phyloP scores from a whole-genome alignment of 2,329 filamentous ascomycete species.

The Ciborinia camelliae region DNA sequence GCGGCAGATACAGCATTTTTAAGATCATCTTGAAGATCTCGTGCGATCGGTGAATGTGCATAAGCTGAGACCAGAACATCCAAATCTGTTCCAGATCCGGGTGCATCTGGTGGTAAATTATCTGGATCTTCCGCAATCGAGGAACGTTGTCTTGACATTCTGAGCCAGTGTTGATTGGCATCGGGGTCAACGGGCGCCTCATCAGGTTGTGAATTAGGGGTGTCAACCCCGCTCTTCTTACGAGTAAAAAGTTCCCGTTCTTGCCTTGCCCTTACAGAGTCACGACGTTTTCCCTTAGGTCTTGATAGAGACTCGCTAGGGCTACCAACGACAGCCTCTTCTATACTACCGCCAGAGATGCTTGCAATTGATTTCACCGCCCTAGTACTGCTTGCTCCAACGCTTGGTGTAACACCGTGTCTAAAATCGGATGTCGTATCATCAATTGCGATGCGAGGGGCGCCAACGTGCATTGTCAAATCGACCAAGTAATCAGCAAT shows the following conservation, averaged over 20 bases:
- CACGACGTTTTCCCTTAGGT: conserved; percentile 66
- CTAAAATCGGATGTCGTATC: conserved; percentile 58
- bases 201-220: conserved; percentile 62
- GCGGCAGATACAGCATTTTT: conserved; percentile 62
- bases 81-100: conserved; percentile 66
- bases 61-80: conserved; percentile 78
- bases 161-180: conserved; percentile 57
- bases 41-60: conserved; percentile 71
- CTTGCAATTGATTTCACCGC: conserved; percentile 90
- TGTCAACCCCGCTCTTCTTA: conserved; percentile 63
- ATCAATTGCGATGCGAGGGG: conserved; percentile 50
- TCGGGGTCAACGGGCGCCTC: conserved; percentile 45
- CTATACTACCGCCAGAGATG: conserved; percentile 70
- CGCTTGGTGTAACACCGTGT: conserved; percentile 62
- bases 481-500: conserved; percentile 98
- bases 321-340: conserved; percentile 56
- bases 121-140: conserved; percentile 67
- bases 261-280: conserved; percentile 81
- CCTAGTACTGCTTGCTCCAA: conserved; percentile 80
- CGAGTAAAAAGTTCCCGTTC: conserved; percentile 88
- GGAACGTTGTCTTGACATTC: conserved; percentile 52
- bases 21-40: conserved; percentile 74
- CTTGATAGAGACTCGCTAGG: conserved; percentile 58
- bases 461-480: conserved; percentile 90
- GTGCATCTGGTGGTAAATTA: conserved; percentile 56